Evolutionary conservation across 192 early-diverging fungal genomes (phyloP).

Genomic region (Backusella tuberculispora): DNA sequence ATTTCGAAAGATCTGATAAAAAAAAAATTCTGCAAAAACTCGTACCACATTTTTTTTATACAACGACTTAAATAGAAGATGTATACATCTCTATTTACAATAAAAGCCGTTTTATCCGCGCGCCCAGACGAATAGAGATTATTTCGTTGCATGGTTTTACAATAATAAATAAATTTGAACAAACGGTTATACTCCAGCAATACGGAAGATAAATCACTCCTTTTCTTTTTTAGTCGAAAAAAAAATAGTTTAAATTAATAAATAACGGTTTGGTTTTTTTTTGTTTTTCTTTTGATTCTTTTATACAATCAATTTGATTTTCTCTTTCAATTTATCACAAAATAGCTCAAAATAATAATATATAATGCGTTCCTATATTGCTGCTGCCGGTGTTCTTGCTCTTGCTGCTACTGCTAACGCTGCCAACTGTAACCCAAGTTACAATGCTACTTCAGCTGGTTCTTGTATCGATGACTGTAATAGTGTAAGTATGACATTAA

Average conservation of each 20-base stretch:
- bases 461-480: constrained; percentile 36
- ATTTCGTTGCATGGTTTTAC: background rate
- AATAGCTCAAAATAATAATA: background rate
- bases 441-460: constrained; percentile 32
- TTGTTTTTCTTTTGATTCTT: background rate
- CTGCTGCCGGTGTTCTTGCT: constrained; percentile 18
- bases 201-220: background rate
- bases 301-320: background rate
- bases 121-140: too few species aligned
- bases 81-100: background rate
- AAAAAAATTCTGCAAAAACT: background rate
- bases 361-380: constrained; percentile 40
- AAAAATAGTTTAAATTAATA: background rate
- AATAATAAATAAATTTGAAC: background rate
- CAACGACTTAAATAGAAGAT: background rate
- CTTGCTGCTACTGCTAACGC: constrained; percentile 29
- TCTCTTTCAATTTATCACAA: background rate
- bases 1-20: constrained; percentile 5
- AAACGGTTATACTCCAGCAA: background rate
- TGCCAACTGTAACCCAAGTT: constrained; percentile 28
- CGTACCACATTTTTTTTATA: background rate
- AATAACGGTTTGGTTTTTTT: constrained; percentile 8
- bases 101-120: background rate
- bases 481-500: constrained; percentile 24
- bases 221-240: background rate